Conservation (phyloP, 495 filamentous ascomycete species). For the Tuber magnatum region DNA sequence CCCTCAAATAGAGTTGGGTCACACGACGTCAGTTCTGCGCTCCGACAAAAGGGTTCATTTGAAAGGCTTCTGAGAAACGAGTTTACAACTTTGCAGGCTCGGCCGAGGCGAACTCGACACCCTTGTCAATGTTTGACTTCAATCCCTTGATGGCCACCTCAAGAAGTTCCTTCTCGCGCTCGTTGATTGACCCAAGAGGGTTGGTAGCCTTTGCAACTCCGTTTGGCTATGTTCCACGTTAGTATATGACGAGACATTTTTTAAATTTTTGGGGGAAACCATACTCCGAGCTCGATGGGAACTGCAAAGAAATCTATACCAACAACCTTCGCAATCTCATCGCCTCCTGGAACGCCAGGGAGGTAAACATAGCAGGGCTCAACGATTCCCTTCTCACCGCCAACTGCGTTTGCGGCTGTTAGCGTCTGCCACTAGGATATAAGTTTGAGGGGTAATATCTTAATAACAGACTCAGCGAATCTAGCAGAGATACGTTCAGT, state of each 20-base stretch:
- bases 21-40: not conserved
- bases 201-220: conserved; percentile 78
- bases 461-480: conserved; percentile 88
- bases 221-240: conserved; percentile 55
- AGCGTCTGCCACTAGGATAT: not conserved
- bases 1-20: not conserved
- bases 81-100: conserved; percentile 42
- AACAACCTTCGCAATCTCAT: conserved; percentile 68
- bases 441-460: conserved; percentile 39
- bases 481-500: conserved; percentile 47
- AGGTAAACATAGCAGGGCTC: conserved; percentile 95
- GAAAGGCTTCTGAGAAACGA: not conserved
- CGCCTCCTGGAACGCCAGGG: conserved; percentile 78
- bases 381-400: conserved; percentile 82
- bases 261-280: conserved; percentile 38
- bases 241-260: conserved; percentile 34
- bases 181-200: conserved; percentile 63
- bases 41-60: not conserved
- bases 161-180: conserved; percentile 80
- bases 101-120: conserved; percentile 62
- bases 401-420: conserved; percentile 48
- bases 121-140: conserved; percentile 89
- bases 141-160: conserved; percentile 64
- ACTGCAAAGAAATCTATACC: conserved; percentile 86
- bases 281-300: conserved; percentile 87